Percentiles rank a stretch among this genome's conserved stretches.
phyloP scores from a whole-genome alignment of 1,139 yeast species.

The Pichia sp. region DNA sequence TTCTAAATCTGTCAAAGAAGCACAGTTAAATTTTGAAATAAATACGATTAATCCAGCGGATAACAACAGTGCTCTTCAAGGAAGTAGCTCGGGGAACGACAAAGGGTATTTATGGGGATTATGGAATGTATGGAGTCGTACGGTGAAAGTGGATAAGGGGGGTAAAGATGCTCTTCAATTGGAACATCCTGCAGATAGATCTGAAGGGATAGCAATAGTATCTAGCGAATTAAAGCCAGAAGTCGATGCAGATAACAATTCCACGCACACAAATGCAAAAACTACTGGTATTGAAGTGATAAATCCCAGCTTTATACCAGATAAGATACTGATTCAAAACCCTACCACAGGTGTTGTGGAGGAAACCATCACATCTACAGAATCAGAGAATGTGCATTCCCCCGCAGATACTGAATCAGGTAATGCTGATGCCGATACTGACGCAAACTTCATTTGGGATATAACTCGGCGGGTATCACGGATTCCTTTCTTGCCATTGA shows the following conservation, averaged over 20 bases:
- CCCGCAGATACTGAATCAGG: not conserved
- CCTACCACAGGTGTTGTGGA: not conserved
- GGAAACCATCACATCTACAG: not conserved
- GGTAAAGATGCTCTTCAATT: not conserved
- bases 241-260: too few species aligned
- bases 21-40: too few species aligned
- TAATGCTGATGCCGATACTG: not conserved
- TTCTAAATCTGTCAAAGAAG: too few species aligned
- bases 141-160: not conserved
- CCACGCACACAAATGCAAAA: too few species aligned
- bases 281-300: too few species aligned
- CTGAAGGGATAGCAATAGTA: not conserved
- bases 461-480: constrained; percentile 13
- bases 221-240: not conserved
- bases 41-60: too few species aligned
- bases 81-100: not conserved
- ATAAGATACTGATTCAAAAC: not conserved
- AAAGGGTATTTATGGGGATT: not conserved
- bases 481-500: constrained; percentile 5
- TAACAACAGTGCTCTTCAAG: too few species aligned
- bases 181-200: not conserved
- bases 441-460: constrained; percentile 9
- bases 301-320: not conserved
- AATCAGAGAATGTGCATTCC: not conserved
- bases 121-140: not conserved